A percentile compares a stretch with the other conserved stretches of the same genome.
These are phyloP conservation scores for Fusarium sp. DNA, from an alignment of 2,329 filamentous ascomycete genomes.

Conservation along the genomic window DNA sequence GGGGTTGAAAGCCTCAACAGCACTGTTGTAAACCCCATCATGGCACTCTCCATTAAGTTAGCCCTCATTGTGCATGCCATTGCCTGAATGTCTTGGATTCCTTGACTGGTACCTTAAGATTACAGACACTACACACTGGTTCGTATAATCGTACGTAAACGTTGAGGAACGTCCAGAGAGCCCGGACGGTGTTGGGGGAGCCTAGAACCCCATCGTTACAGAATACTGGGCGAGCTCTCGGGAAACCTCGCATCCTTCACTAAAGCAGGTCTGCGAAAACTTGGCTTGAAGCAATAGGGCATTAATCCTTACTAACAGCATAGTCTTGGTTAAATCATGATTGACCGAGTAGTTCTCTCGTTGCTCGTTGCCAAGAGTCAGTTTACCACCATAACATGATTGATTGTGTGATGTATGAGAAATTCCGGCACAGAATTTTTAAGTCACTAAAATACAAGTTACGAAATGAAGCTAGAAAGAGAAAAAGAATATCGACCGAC, in stretches of 20 bases:
- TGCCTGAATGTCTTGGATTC: background rate
- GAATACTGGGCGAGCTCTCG: too few species aligned
- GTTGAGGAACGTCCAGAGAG: too few species aligned
- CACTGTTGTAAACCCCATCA: background rate
- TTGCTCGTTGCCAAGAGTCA: background rate
- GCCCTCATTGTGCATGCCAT: background rate
- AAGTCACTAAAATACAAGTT: background rate
- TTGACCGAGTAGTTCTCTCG: background rate
- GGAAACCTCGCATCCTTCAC: too few species aligned
- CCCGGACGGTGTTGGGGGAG: too few species aligned
- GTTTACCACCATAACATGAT: background rate
- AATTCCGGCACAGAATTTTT: background rate
- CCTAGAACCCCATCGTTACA: too few species aligned
- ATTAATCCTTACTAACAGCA: too few species aligned
- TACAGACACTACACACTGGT: background rate
- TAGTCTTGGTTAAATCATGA: too few species aligned
- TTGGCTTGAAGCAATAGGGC: too few species aligned
- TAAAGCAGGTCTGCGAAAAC: too few species aligned
- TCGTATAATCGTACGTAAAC: too few species aligned
- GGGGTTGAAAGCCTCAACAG: background rate
- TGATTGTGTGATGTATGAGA: background rate
- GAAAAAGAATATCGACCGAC: background rate
- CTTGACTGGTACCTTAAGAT: background rate
- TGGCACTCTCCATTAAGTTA: background rate
- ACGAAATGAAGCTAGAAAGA: background rate